Evolutionary conservation across 805 yeast genomes (phyloP), one percentile per base, ranked within the genome.

Genomic region (Metschnikowia lochheadii): DNA sequence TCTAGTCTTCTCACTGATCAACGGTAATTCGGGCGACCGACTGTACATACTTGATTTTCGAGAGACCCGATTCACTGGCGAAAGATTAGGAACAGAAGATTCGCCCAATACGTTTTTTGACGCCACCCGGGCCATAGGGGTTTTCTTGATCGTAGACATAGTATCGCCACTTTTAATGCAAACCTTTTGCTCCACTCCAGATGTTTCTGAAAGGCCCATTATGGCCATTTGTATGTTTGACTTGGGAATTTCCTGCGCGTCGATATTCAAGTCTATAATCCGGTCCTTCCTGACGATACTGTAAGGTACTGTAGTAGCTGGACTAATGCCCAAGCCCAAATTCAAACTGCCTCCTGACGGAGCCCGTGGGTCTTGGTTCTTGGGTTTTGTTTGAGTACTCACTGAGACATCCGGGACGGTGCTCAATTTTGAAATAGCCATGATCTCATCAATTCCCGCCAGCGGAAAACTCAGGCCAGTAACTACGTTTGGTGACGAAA

Each of bases 241-340:
- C 35, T 40, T 45, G 10, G 55, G 56, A 17, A 48, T 43, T 17
- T 40, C 34, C 21, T 23, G 40, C 14, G 39, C 32, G 23, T 54
- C 56, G 17, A 53, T 39, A 26, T 45, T 45, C 49, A 68, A 50
- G 48, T 68, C 66, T 38, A 54, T 49, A 10, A 71, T 60, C n/a
- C 67, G 56, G 48, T 69, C 68, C 15, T 59, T 58, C 38, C 67
- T 68, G 34, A 58, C 56, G 7, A 69, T 63, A 50, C 75, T 70
- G 35, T 62, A 59, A 0, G 76, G 76, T 8, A 66, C 65, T 13
- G 57, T 51, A 0, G 66, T 51, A 3, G 65, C 51, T 14, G 64
- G 61, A 52, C 69, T 71, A 18, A 68, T 57, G 0, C 73, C 73
- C 6, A 61, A 56, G 7, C 72, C 70, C 23, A 49, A 33, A 14